These are phyloP conservation scores for Kurtzmaniella quercitrusa DNA, from an alignment of 1,139 yeast species.

Conservation along the genomic window DNA sequence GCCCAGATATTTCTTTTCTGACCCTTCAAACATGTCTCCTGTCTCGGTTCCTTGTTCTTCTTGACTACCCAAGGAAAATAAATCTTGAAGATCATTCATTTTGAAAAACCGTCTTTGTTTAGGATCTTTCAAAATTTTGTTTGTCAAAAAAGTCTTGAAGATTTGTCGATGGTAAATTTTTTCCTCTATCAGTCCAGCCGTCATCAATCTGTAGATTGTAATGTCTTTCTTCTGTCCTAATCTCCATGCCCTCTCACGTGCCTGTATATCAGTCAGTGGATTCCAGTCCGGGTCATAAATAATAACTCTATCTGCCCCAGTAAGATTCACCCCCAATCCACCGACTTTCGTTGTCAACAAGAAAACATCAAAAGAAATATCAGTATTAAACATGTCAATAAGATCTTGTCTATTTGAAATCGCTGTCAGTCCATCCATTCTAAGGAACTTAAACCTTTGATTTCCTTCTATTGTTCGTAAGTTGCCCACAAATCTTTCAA, in stretches of 20 bases:
- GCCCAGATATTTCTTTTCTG: slow-evolving; percentile 39
- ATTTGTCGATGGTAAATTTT: slow-evolving; percentile 95
- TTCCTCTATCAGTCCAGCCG: slow-evolving; percentile 94
- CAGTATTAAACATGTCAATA: slow-evolving; percentile 76
- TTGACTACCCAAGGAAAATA: slow-evolving; percentile 78
- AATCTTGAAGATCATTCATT: slow-evolving; percentile 84
- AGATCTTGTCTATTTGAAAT: slow-evolving; percentile 70
- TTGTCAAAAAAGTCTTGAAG: slow-evolving; percentile 89
- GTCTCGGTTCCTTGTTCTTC: slow-evolving; percentile 64
- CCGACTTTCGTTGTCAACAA: slow-evolving; percentile 92
- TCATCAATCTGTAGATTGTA: slow-evolving; percentile 87
- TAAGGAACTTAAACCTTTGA: slow-evolving; percentile 44
- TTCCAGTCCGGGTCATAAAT: slow-evolving; percentile 98
- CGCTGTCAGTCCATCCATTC: slow-evolving; percentile 96
- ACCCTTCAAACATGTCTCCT: slow-evolving; percentile 58
- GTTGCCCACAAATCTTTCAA: slow-evolving; percentile 56
- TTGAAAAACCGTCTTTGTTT: slow-evolving; percentile 91
- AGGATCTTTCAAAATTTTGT: slow-evolving; percentile 92
- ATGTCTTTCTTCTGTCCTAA: slow-evolving; percentile 93
- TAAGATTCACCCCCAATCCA: slow-evolving; percentile 88
- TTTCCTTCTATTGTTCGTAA: slow-evolving; percentile 20
- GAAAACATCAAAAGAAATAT: slow-evolving; percentile 58
- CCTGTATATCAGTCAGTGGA: slow-evolving; percentile 96
- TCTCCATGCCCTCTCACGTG: slow-evolving; percentile 96
- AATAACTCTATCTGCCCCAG: slow-evolving; percentile 93